Base-by-base conservation (phyloP, 257 asterid genomes). In the Perilla frutescens region DNA sequence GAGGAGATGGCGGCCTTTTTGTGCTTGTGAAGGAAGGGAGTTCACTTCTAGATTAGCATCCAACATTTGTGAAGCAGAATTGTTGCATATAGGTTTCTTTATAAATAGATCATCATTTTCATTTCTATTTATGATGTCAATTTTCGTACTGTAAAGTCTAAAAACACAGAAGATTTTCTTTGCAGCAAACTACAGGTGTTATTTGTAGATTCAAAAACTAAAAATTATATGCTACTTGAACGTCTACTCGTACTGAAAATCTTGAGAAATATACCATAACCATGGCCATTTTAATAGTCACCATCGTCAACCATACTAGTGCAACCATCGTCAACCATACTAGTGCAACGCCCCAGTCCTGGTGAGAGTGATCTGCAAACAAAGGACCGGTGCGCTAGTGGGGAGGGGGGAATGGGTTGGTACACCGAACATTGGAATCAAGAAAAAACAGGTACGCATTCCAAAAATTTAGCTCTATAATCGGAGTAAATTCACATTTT, bases 1-100 rank as follows among this genome's bases (percentile, higher is more conserved):
- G 97, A 80, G 99, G 98, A 1, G 99, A 95, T 77, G 99, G 97
- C 60, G 98, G 98, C 40, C 84, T 95, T 57, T 95, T 95, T 73
- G 98, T 95, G 86, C 96, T 92, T 40, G 92, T 88, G 8, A 92
- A 85, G 89, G 98, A 92, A 87, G 97, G 97, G 68, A 87, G 96
- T 68, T 65, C 93, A 12, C 96, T 94, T 57, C 65, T 91, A 48
- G 84, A 88, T 68, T 83, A 81, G 70, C 88, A 80, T 74, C 67
- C 82, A 54, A 63, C 79, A 63, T 67, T 5, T 7, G 6, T 29
- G 56, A 37, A 41, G 8, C 58, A 7, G 65, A 55, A 48, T 58
- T n/a, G 44, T 65, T 51, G 45, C 36, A 1, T 58, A 39, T 71
- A 43, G 41, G 69, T 34, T 45, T 6, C 7, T 32, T 50, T 43